A percentile compares a stretch with the other conserved stretches of the same genome.
These are phyloP conservation scores for Solidago caesia DNA, from an alignment of 129 eudicot species.

Conservation along the genomic window DNA sequence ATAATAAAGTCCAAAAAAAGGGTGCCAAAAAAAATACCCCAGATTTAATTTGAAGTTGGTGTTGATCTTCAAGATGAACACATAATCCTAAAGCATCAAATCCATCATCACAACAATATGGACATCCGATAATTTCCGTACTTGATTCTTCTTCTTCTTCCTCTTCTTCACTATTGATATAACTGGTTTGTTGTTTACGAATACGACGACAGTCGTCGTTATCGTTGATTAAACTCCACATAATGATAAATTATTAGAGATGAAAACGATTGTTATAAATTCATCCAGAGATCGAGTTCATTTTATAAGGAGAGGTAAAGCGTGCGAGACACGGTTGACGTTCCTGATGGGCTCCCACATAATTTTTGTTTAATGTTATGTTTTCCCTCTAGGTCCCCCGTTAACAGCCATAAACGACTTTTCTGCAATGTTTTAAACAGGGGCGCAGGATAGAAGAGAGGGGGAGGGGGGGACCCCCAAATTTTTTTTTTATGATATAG, in stretches of 20 bases:
- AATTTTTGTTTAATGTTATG: constrained; percentile 22
- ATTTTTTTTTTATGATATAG: too few relatives aligned
- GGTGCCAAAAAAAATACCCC: constrained; percentile 46
- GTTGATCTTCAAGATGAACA: constrained; percentile 63
- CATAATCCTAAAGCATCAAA: constrained; percentile 57
- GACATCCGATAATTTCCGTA: constrained; percentile 53
- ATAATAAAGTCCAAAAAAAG: neutral
- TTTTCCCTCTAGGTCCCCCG: too few relatives aligned
- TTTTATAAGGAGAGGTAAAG: neutral
- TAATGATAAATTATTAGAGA: neutral
- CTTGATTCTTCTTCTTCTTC: constrained; percentile 25
- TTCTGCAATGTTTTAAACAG: too few relatives aligned
- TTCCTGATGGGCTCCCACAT: constrained; percentile 38
- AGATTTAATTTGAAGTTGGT: constrained; percentile 46
- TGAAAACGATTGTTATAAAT: constrained; percentile 1
- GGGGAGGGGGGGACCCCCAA: too few relatives aligned
- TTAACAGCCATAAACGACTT: too few relatives aligned
- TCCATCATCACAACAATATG: constrained; percentile 48
- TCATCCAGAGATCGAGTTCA: neutral
- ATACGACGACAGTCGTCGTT: constrained; percentile 7
- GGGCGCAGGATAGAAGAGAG: too few relatives aligned
- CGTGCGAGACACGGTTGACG: constrained; percentile 30
- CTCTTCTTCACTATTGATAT: constrained; percentile 38
- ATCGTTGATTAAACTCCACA: neutral
- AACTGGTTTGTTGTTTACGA: neutral